phyloP scores from a whole-genome alignment of 2,329 filamentous ascomycete species.

The Boeremia lycopersici region DNA sequence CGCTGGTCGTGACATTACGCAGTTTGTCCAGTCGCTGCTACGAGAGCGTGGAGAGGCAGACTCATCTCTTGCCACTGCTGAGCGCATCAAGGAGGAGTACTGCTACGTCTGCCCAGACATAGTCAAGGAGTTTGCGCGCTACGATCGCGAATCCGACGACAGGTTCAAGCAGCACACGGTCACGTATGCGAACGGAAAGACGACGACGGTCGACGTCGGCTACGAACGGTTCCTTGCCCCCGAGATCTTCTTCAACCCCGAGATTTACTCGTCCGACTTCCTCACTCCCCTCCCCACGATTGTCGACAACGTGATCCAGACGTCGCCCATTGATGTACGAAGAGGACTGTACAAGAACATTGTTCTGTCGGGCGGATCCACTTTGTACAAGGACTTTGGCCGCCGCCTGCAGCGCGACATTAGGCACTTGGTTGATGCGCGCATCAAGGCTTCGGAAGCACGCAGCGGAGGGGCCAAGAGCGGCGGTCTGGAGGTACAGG shows the following conservation, averaged over 20 bases:
- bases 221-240: slow-evolving; percentile 98
- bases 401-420: slow-evolving; percentile 96
- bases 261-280: slow-evolving; percentile 99
- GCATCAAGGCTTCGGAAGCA: slow-evolving; percentile 90
- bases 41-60: slow-evolving; percentile 96
- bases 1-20: slow-evolving; percentile 96
- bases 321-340: slow-evolving; percentile 95
- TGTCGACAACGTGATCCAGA: slow-evolving; percentile 96
- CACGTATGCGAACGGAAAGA: slow-evolving; percentile 81
- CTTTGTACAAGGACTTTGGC: slow-evolving; percentile 98
- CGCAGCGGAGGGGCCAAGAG: slow-evolving; percentile 90
- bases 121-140: slow-evolving; percentile 95
- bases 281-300: slow-evolving; percentile 91
- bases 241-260: slow-evolving; percentile 99
- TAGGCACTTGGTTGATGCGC: slow-evolving; percentile 89
- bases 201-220: slow-evolving; percentile 86
- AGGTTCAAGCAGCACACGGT: slow-evolving; percentile 91
- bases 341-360: slow-evolving; percentile 99
- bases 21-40: slow-evolving; percentile 95
- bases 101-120: slow-evolving; percentile 99
- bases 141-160: slow-evolving; percentile 84
- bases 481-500: slow-evolving; percentile 93
- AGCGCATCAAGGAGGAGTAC: slow-evolving; percentile 98
- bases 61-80: slow-evolving; percentile 94
- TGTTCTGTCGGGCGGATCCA: slow-evolving; percentile 94